phyloP scores from a whole-genome alignment of 192 early-diverging fungal species.

The Rhizophagus prolifer region DNA sequence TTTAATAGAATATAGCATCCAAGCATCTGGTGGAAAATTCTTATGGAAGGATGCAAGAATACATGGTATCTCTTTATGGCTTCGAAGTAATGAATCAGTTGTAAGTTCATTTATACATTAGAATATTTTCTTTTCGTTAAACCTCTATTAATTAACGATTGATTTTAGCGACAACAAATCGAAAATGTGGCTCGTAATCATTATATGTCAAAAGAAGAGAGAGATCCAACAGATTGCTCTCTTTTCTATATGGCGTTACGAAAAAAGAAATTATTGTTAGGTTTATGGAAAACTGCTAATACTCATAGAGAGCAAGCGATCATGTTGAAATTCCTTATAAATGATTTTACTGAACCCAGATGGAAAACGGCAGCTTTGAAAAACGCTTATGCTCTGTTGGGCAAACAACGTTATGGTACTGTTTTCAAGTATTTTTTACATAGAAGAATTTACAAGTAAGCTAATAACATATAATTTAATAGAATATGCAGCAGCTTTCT shows the following conservation, averaged over 20 bases:
- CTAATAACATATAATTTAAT: not conserved
- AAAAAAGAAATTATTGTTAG: conserved; percentile 88
- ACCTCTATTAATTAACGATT: not conserved
- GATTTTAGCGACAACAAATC: conserved; percentile 58
- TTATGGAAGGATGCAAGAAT: conserved; percentile 80
- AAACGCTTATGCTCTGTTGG: conserved; percentile 96
- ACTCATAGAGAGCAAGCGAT: conserved; percentile 80
- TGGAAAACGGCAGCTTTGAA: conserved; percentile 97
- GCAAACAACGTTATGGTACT: conserved; percentile 88
- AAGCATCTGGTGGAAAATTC: conserved; percentile 58
- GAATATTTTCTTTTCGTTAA: not conserved
- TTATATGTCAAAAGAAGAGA: conserved; percentile 71
- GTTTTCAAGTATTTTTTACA: conserved; percentile 1
- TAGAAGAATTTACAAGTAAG: not conserved
- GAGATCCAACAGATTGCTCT: conserved; percentile 82
- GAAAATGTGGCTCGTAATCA: conserved; percentile 89
- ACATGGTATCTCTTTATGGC: conserved; percentile 86
- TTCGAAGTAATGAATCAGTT: conserved; percentile 70
- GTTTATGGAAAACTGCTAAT: conserved; percentile 85
- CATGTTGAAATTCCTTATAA: conserved; percentile 89
- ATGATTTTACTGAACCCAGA: conserved; percentile 86
- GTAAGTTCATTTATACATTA: conserved; percentile 40
- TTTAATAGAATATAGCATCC: conserved; percentile 57
- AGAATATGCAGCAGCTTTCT: conserved; percentile 95
- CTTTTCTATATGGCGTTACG: conserved; percentile 88